Base-by-base conservation (phyloP, 2,329 filamentous ascomycete species). In the Fusarium buxicola region DNA sequence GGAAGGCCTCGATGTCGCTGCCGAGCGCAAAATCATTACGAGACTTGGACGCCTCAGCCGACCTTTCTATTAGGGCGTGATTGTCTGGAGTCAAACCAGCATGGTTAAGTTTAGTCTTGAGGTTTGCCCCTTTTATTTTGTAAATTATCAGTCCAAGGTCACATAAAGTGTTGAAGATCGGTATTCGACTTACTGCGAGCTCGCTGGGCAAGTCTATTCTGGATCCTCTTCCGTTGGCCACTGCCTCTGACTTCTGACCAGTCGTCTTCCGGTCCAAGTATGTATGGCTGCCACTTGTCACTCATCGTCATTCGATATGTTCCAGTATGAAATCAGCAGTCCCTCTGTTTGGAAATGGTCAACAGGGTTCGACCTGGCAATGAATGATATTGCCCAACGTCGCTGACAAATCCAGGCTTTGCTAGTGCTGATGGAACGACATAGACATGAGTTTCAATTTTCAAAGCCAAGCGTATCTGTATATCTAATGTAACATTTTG, bases 161-260 rank as follows among this genome's bases (percentile, higher is more conserved):
- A 24, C 18, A 34, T 21, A 6, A 21, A 2, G 5, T 4, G 38
- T n/a, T 7, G 7, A 4, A 11, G 5, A 8, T 34, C 10, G 34
- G 27, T 8, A 7, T 8, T 21, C 8, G 2, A 60, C 58, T 12
- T 43, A 66, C 63, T 49, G 15, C 63, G 51, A 1, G 63, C 63
- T 15, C 63, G 35, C 7, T 66, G 63, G 1, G 63, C 55, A 8
- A 66, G 52, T 25, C 63, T 52, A 39, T 66, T 66, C 38, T 66
- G 63, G 18, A 66, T 59, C 7, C 59, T 56, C 16, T 66, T 66
- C 4, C 59, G 45, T 11, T 66, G 43, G 4, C n/a, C 18, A 1
- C 55, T 48, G 15, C 66, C 63, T 2, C 46, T 43, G 7, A 66
- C 45, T 1, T 8, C 31, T 2, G 51, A 60, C 63, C 63, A 66